Evolutionary conservation across 345 rosid species (phyloP), one percentile per base, ranked within the genome.

Genomic region (Dipteronia sinensis): DNA sequence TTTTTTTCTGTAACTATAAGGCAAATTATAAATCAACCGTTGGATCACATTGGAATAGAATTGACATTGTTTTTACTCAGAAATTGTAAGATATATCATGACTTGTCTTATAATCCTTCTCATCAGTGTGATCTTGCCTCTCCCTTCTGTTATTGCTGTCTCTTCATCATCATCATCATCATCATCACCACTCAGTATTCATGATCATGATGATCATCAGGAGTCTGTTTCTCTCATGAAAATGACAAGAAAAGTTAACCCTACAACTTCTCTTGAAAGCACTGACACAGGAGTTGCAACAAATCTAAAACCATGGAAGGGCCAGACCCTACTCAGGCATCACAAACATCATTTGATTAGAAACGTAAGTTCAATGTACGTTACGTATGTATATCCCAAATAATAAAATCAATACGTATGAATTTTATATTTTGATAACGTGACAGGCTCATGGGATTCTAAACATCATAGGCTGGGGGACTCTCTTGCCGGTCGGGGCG

Each of bases 401-500:
- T 42, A 42, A 42, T 9, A 7, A 9, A 42, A 7, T 8, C 46
- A 11, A 42, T 9, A 42, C 2, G 1, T 7, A 42, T 4, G 38
- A 34, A 34, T 34, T 34, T 34, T 34, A 46, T 10, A 15, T 10
- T 46, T 46, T 46, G 46, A 42, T 42, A 10, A 3, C 6, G 20
- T 55, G 47, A 59, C 0, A 86, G 89, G 76, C 78, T 64, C 87
- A 86, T 82, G 89, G 89, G 62, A 71, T 76, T 58, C 82, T 82
- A 10, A 84, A 78, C 74, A 80, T 86, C 55, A n/a, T 84, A 55
- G 89, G 87, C 64, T 86, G 87, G 87, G 89, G 87, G 16, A 74
- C 71, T 2, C 67, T 86, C 3, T 49, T 86, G 80, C 89, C 89
- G 1, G 25, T 53, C 1, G 89, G 89, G 44, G 84, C 56, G 9